A percentile compares a stretch with the other conserved stretches of the same genome.
Evolutionary conservation across 164 flowering plant species (phyloP).

Genomic region (Nelumbo lutea): DNA sequence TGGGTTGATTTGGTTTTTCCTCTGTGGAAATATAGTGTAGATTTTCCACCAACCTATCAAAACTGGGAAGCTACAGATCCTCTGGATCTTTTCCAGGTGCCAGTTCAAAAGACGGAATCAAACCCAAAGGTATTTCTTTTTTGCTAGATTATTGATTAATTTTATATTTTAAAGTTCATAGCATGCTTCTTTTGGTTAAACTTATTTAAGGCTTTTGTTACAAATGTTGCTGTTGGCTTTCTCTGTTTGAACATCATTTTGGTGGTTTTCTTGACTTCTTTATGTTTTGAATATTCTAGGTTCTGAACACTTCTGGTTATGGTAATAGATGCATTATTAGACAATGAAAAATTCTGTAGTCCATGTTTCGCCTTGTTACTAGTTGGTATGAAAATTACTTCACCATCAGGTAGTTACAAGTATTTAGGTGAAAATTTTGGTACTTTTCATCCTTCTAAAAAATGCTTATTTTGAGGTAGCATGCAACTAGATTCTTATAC

Average conservation of each 20-base stretch:
- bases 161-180: not conserved
- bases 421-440: no score
- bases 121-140: slow-evolving; percentile 70
- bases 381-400: no score
- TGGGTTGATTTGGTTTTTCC: not conserved
- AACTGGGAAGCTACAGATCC: slow-evolving; percentile 83
- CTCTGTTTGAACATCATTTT: not conserved
- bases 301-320: no score
- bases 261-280: no score
- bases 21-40: slow-evolving; percentile 58
- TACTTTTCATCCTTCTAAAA: no score
- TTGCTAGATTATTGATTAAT: not conserved
- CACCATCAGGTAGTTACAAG: no score
- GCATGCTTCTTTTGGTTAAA: not conserved
- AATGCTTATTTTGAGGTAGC: no score
- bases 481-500: no score
- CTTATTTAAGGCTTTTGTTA: not conserved
- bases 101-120: slow-evolving; percentile 56
- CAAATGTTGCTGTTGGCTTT: not conserved
- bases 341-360: no score
- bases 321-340: no score
- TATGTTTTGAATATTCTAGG: no score
- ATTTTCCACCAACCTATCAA: slow-evolving; percentile 75
- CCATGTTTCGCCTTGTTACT: no score
- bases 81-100: slow-evolving; percentile 75